phyloP scores from a whole-genome alignment of 2,329 filamentous ascomycete genomes.

The Cladosporium velox region DNA sequence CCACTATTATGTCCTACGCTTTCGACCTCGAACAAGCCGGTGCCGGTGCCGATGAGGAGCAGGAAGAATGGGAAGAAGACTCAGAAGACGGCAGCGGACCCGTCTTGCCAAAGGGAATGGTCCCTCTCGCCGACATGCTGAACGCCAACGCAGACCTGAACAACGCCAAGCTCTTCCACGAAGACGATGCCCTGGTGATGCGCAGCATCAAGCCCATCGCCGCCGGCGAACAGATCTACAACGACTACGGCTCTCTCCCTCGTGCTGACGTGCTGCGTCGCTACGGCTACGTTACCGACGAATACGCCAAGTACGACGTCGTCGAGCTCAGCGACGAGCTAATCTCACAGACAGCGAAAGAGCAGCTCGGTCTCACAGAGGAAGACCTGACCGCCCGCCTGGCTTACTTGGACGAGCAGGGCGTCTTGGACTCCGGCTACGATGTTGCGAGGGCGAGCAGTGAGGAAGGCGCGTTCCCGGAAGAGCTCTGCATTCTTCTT shows the following conservation, averaged over 20 bases:
- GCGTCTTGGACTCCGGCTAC: constrained; percentile 72
- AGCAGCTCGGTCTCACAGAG: constrained; percentile 20
- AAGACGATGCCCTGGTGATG: constrained; percentile 65
- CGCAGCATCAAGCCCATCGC: constrained; percentile 68
- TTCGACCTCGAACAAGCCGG: constrained; percentile 69
- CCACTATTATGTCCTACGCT: constrained; percentile 88
- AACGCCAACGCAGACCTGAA: constrained; percentile 83
- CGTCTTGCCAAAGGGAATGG: constrained; percentile 71
- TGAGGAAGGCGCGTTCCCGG: constrained; percentile 43
- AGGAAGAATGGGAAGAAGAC: constrained; percentile 47
- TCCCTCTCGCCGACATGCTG: constrained; percentile 85
- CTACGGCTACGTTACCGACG: constrained; percentile 83
- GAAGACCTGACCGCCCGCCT: constrained; percentile 37
- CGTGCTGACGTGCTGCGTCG: constrained; percentile 79
- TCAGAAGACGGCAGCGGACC: constrained; percentile 47
- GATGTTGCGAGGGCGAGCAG: constrained; percentile 49
- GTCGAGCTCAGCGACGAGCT: constrained; percentile 71
- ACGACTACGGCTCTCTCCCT: constrained; percentile 85
- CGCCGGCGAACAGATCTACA: constrained; percentile 76
- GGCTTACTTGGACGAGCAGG: constrained; percentile 62
- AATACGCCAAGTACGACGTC: constrained; percentile 78
- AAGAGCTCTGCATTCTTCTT: constrained; percentile 47
- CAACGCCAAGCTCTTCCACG: constrained; percentile 69
- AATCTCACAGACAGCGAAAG: constrained; percentile 52
- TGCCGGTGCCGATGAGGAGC: constrained; percentile 50